phyloP scores from a whole-genome alignment of 2,329 filamentous ascomycete genomes.

The Neonectria sp. region DNA sequence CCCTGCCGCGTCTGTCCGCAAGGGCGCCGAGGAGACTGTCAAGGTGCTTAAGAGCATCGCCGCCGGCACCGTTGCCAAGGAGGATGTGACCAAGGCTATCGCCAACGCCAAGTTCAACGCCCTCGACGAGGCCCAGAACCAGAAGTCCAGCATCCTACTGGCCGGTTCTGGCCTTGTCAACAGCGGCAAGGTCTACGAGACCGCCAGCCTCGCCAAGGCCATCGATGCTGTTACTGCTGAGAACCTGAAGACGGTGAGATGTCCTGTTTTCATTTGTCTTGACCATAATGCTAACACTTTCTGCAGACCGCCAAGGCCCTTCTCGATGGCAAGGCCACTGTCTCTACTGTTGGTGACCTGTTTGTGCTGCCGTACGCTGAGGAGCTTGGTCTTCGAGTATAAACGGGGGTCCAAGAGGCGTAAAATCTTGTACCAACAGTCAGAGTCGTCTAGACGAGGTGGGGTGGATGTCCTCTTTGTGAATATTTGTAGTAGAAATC shows the following conservation, averaged over 20 bases:
- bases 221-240: conserved; percentile 87
- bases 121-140: conserved; percentile 85
- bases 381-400: conserved; percentile 95
- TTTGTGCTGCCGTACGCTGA: conserved; percentile 92
- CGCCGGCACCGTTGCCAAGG: conserved; percentile 81
- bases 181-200: conserved; percentile 86
- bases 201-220: conserved; percentile 83
- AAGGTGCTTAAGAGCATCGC: conserved; percentile 88
- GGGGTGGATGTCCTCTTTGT: conserved; percentile 57
- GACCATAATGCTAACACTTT: conserved; percentile 46
- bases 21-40: conserved; percentile 82
- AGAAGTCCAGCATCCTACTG: conserved; percentile 82
- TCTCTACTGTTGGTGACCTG: conserved; percentile 92
- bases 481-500: conserved; percentile 64
- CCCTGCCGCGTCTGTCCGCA: conserved; percentile 78
- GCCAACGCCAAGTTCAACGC: conserved; percentile 95
- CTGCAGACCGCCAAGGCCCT: conserved; percentile 87
- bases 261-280: conserved; percentile 32
- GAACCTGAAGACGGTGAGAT: conserved; percentile 86
- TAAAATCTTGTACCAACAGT: conserved; percentile 62
- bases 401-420: conserved; percentile 62
- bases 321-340: conserved; percentile 89
- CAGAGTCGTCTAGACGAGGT: conserved; percentile 57
- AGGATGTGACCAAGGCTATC: conserved; percentile 92
- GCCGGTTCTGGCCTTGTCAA: conserved; percentile 89